Conservation (phyloP, 495 filamentous ascomycete genomes). For the Aspergillus ellipticus region DNA sequence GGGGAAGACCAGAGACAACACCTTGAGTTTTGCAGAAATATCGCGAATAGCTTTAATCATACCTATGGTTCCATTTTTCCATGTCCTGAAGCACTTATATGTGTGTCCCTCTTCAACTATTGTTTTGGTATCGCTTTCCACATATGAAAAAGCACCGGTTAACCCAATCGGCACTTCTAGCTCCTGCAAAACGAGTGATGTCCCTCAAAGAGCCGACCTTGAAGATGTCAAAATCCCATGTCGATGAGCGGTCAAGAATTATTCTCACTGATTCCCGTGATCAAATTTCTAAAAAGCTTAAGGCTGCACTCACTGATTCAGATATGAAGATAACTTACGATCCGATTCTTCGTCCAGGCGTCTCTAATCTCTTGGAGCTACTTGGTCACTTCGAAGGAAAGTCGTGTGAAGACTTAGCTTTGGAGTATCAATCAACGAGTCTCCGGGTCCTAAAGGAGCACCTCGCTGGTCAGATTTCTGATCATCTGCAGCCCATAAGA, state of each 20-base stretch:
- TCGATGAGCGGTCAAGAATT: conserved; percentile 67
- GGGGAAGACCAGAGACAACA: conserved; percentile 93
- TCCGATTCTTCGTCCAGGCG: conserved; percentile 64
- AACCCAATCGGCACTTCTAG: too few relatives aligned
- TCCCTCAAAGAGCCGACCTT: conserved; percentile 67
- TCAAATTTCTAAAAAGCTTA: conserved; percentile 64
- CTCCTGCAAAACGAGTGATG: conserved; percentile 81
- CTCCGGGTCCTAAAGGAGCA: conserved; percentile 63
- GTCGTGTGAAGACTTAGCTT: conserved; percentile 53
- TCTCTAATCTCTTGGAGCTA: conserved; percentile 82
- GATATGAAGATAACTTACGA: conserved; percentile 64
- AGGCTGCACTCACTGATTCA: conserved; percentile 73
- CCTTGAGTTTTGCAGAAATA: conserved; percentile 83
- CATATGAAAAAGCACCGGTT: too few relatives aligned
- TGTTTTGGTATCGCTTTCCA: too few relatives aligned
- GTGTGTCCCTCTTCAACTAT: conserved; percentile 44
- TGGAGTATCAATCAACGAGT: conserved; percentile 43
- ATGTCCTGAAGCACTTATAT: conserved; percentile 69
- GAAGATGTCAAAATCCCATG: conserved; percentile 94
- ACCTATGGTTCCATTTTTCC: conserved; percentile 61
- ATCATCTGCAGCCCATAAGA: conserved; percentile 55
- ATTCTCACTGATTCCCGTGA: conserved; percentile 66
- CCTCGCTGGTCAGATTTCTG: conserved; percentile 52
- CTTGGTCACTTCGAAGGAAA: conserved; percentile 59
- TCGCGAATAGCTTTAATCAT: conserved; percentile 80